These are phyloP conservation scores for Ustilago hordei DNA, from an alignment of 1,284 basidiomycete genomes.

Conservation along the genomic window DNA sequence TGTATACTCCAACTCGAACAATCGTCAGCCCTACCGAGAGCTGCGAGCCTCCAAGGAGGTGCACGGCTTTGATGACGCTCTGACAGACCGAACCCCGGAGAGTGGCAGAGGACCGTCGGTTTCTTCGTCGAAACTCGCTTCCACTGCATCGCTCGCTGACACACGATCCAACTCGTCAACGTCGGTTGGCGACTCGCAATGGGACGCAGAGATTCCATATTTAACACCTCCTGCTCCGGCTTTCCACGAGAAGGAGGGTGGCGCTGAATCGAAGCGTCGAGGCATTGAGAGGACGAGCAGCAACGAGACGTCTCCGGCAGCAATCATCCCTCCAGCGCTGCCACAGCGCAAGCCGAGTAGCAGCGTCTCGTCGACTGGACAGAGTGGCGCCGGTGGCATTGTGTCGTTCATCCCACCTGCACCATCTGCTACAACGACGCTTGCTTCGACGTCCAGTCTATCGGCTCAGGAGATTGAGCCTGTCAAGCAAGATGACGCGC, in stretches of 20 bases:
- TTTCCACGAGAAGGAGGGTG: conserved; percentile 21
- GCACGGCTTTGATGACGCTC: conserved; percentile 31
- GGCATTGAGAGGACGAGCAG: conserved; percentile 24
- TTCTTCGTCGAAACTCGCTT: conserved; percentile 20
- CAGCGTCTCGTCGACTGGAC: conserved; percentile 39
- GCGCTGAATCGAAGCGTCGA: conserved; percentile 23
- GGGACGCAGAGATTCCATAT: conserved; percentile 46
- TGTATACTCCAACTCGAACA: conserved; percentile 46
- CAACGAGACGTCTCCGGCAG: conserved; percentile 8
- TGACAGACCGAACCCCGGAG: conserved; percentile 10
- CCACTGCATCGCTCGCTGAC: conserved; percentile 8
- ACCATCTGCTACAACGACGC: conserved; percentile 34
- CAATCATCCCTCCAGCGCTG: conserved; percentile 13
- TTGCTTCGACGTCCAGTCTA: conserved; percentile 26
- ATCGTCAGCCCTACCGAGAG: conserved; percentile 41
- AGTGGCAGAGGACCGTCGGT: conserved; percentile 9
- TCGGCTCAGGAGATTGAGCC: conserved; percentile 4
- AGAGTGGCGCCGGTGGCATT: conserved; percentile 31
- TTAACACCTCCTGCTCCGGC: conserved; percentile 50
- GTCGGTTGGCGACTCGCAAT: conserved; percentile 27
- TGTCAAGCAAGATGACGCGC: conserved; percentile 4
- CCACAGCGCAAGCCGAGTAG: conserved; percentile 34
- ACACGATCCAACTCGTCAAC: conserved; percentile 10
- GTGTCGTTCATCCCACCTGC: conserved; percentile 51
- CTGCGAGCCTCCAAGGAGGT: conserved; percentile 40